Base-by-base conservation (phyloP, 75 land plant species). In the Picea sitchensis region DNA sequence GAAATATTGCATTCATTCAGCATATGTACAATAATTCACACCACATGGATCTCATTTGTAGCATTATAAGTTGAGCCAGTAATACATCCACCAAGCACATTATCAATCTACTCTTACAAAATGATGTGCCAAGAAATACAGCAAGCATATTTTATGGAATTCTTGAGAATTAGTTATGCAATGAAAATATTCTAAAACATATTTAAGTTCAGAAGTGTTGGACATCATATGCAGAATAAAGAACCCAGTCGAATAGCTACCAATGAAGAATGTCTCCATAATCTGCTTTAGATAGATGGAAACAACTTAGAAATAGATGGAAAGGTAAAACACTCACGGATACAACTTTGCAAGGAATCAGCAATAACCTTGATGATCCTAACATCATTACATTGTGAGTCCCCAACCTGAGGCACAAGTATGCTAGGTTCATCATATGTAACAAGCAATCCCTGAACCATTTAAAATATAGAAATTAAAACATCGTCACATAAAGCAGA, bases 371-470 rank as follows among this genome's bases (percentile, higher is more conserved):
- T 78, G 57, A 87, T 34, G 76, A 87, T 78, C 73, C 73, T 87
- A 13, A 77, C 47, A 51, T 87, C 89, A 47, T 34, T 79, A 69
- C 87, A 87, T 71, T 85, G 87, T 41, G 89, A 87, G 34, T 85
- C 86, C 57, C 89, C 89, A 79, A 82, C 87, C 89, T 87, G 79
- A 21, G 36, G 31, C 56, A 84, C 64, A 23, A 23, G 51, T 30
- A 51, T 30, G 51, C 59, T 21, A 81, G 12, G 9, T 75, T 61
- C 44, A 68, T 34, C 18, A 15, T 34, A 67, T 67, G 44, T 17
- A 69, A 69, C 17, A 17, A 69, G 73, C 51, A 69, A 30, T 31
- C 47, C 7, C 7, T 44, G 2, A 38, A 36, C 21, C 51, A 3
- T 4, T 65, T 18, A 69, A 38, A 30, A 69, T 69, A 9, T 4